Conservation (phyloP, 345 rosid genomes). For the Jatropha curcas region DNA sequence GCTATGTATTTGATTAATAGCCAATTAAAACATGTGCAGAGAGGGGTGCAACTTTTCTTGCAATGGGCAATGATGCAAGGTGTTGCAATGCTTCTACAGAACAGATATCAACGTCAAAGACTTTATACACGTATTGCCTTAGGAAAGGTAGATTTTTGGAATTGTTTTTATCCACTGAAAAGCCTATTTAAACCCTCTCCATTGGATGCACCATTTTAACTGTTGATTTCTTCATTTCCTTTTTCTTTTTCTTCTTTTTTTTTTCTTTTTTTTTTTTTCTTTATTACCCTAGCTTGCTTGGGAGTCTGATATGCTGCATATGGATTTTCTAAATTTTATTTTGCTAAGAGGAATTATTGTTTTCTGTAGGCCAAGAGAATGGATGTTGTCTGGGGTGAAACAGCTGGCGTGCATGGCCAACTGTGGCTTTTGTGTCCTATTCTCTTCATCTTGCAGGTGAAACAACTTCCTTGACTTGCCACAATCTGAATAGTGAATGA, state of each 20-base stretch:
- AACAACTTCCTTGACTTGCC: background rate
- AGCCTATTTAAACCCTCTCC: background rate
- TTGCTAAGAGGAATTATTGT: background rate
- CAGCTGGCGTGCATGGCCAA: constrained; percentile 96
- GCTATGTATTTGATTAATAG: constrained; percentile 11
- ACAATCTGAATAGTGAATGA: background rate
- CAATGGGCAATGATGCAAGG: constrained; percentile 99
- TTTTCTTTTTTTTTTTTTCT: background rate
- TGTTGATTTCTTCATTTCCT: constrained; percentile 3
- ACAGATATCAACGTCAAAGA: constrained; percentile 98
- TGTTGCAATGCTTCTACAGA: constrained; percentile 97
- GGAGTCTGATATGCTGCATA: constrained; percentile 8
- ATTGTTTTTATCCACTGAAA: constrained; percentile 7
- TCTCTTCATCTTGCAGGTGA: constrained; percentile 92
- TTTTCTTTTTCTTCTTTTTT: background rate
- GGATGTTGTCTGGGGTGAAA: constrained; percentile 99
- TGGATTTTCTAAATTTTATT: constrained; percentile 5
- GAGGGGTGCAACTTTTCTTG: constrained; percentile 96
- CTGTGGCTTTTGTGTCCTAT: constrained; percentile 92
- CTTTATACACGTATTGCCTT: constrained; percentile 96
- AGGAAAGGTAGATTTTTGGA: constrained; percentile 66
- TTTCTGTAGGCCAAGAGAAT: constrained; percentile 86
- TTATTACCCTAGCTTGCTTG: too few species aligned
- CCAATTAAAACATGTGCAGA: constrained; percentile 47
- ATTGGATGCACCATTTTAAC: constrained; percentile 12